phyloP scores from a whole-genome alignment of 2,329 filamentous ascomycete species.

The Aschersonia sp. region DNA sequence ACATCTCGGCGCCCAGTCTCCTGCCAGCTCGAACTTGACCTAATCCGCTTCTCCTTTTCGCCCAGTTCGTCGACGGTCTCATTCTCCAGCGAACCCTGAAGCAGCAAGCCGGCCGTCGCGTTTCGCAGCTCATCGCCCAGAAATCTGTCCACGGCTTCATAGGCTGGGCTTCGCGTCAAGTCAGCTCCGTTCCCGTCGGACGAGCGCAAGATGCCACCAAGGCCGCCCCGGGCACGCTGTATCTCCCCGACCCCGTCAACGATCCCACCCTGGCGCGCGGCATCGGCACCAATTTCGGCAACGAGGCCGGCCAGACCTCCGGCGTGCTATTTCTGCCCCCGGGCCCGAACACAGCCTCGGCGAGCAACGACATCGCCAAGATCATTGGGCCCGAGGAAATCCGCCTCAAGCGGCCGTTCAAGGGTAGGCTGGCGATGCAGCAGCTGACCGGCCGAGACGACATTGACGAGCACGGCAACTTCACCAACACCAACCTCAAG shows the following conservation, averaged over 20 bases:
- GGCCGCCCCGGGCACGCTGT: constrained; percentile 64
- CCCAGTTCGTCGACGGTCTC: constrained; percentile 83
- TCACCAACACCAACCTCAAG: constrained; percentile 38
- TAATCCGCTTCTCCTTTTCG: neutral
- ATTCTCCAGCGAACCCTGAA: constrained; percentile 85
- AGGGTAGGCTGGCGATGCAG: constrained; percentile 54
- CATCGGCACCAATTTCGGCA: constrained; percentile 69
- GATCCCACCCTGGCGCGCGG: constrained; percentile 71
- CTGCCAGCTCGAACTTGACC: neutral
- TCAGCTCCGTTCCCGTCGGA: constrained; percentile 85
- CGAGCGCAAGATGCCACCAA: constrained; percentile 82
- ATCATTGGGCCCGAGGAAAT: constrained; percentile 71
- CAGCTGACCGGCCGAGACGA: constrained; percentile 75
- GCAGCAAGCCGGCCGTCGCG: constrained; percentile 72
- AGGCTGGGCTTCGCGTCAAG: constrained; percentile 68
- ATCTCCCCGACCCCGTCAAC: constrained; percentile 74
- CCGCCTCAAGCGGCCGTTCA: constrained; percentile 76
- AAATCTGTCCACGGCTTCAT: constrained; percentile 94
- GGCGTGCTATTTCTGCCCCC: constrained; percentile 80
- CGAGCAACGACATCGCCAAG: constrained; percentile 71
- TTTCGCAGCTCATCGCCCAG: constrained; percentile 85
- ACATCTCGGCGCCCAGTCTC: neutral
- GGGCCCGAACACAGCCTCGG: constrained; percentile 59
- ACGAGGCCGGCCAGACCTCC: constrained; percentile 53
- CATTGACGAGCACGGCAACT: constrained; percentile 49